phyloP scores from a whole-genome alignment of 495 filamentous ascomycete genomes.

The Penicillium samsonianum region DNA sequence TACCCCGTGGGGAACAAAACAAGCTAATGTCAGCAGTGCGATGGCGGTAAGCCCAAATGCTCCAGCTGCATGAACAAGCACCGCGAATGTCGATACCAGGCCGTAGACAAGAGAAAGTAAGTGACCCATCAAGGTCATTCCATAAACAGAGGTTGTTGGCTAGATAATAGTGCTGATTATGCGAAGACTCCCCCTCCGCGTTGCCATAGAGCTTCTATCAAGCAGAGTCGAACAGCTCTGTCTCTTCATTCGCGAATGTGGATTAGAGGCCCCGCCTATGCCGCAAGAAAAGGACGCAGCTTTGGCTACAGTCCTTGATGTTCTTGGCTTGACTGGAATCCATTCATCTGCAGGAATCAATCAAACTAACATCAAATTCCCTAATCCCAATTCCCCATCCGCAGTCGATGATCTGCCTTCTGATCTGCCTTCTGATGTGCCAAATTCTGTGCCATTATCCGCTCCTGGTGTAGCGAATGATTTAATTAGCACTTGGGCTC shows the following conservation, averaged over 20 bases:
- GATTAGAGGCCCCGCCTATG: constrained; percentile 20
- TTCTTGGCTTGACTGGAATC: constrained; percentile 8
- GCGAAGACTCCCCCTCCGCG: constrained; percentile 21
- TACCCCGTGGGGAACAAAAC: not conserved
- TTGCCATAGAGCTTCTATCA: constrained; percentile 26
- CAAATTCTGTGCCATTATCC: not conserved
- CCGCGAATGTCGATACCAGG: constrained; percentile 25
- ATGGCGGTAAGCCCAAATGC: constrained; percentile 25
- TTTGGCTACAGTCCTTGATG: constrained; percentile 17
- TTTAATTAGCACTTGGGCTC: not conserved
- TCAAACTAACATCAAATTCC: not conserved
- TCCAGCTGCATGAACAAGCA: constrained; percentile 24
- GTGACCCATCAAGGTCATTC: not conserved
- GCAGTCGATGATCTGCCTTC: not conserved
- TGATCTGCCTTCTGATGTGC: not conserved
- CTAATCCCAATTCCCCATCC: not conserved
- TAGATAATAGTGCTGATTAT: not conserved
- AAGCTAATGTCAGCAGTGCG: constrained; percentile 22
- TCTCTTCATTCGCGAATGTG: constrained; percentile 23
- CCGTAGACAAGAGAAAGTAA: constrained; percentile 32
- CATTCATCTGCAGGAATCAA: not conserved
- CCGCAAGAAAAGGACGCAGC: constrained; percentile 17
- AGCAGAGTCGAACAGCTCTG: constrained; percentile 23
- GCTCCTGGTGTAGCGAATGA: not conserved
- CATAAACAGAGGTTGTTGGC: not conserved